A percentile compares a stretch with the other conserved stretches of the same genome.
Conservation (phyloP, 768 basidiomycete species). For the Calocera cornea region DNA sequence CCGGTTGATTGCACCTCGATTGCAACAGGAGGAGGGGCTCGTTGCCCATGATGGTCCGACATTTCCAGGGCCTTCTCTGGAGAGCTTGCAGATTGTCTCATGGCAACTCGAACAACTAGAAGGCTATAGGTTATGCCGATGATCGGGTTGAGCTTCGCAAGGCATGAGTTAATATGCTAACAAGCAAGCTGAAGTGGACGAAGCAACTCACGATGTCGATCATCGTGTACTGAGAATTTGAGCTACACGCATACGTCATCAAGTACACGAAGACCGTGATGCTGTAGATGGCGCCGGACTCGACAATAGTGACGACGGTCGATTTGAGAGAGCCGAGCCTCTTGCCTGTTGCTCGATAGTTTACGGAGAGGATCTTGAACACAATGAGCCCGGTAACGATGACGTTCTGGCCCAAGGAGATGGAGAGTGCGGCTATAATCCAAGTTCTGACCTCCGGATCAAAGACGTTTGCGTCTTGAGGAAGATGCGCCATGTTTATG, state of each 20-base stretch:
- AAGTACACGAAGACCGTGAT: not conserved
- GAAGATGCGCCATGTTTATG: not conserved
- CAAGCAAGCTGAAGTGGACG: not conserved
- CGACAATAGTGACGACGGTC: not conserved
- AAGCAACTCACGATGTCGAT: not conserved
- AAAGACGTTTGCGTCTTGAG: not conserved
- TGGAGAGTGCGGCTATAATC: not conserved
- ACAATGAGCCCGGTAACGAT: not conserved
- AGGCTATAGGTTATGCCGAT: not conserved
- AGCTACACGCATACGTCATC: not conserved
- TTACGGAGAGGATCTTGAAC: not conserved
- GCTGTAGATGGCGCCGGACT: not conserved
- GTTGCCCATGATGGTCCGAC: not conserved
- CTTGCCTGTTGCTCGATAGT: not conserved
- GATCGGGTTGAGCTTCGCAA: not conserved
- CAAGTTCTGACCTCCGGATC: not conserved
- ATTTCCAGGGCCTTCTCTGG: not conserved
- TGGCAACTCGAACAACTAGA: not conserved
- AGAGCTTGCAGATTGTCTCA: not conserved
- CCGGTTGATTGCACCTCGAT: not conserved
- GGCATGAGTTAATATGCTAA: not conserved
- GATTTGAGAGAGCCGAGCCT: not conserved
- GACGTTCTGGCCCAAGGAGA: not conserved
- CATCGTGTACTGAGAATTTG: not conserved
- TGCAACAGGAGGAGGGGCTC: not conserved